Conservation (phyloP, 2,329 filamentous ascomycete species). For the Trichoderma asperellum region DNA sequence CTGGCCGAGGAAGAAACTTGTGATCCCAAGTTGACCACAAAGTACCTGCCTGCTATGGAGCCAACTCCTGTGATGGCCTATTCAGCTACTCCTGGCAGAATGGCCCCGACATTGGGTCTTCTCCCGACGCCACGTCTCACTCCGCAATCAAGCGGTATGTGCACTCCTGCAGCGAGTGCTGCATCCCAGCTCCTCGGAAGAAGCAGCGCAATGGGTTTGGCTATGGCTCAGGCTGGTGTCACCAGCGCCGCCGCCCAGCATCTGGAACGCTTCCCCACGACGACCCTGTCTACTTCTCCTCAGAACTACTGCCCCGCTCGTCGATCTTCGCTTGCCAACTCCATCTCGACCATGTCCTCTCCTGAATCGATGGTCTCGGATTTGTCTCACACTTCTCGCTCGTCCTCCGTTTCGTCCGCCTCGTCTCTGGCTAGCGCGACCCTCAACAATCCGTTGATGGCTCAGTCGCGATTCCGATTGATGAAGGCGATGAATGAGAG, state of each 20-base stretch:
- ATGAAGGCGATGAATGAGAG: conserved; percentile 63
- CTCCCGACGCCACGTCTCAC: conserved; percentile 64
- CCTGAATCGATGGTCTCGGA: conserved; percentile 71
- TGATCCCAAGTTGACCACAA: background rate
- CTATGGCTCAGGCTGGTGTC: conserved; percentile 60
- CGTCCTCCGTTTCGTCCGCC: conserved; percentile 66
- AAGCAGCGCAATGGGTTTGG: conserved; percentile 62
- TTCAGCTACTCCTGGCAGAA: conserved; percentile 45
- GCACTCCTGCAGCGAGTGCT: conserved; percentile 64
- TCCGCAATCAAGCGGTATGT: conserved; percentile 58
- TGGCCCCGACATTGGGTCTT: conserved; percentile 58
- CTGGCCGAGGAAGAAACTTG: conserved; percentile 36
- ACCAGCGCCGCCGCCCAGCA: conserved; percentile 51
- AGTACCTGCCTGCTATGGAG: conserved; percentile 47
- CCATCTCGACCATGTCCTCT: conserved; percentile 65
- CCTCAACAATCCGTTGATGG: conserved; percentile 55
- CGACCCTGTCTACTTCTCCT: conserved; percentile 55
- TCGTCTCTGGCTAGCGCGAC: conserved; percentile 65
- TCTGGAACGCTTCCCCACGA: conserved; percentile 57
- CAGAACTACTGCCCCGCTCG: conserved; percentile 54
- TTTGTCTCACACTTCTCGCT: conserved; percentile 63
- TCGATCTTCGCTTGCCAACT: conserved; percentile 66
- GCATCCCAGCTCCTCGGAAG: conserved; percentile 54
- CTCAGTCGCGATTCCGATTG: conserved; percentile 66
- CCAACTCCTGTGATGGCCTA: conserved; percentile 47